These are phyloP conservation scores for Diaporthe caulivora DNA, from an alignment of 2,329 filamentous ascomycete genomes.

Conservation along the genomic window DNA sequence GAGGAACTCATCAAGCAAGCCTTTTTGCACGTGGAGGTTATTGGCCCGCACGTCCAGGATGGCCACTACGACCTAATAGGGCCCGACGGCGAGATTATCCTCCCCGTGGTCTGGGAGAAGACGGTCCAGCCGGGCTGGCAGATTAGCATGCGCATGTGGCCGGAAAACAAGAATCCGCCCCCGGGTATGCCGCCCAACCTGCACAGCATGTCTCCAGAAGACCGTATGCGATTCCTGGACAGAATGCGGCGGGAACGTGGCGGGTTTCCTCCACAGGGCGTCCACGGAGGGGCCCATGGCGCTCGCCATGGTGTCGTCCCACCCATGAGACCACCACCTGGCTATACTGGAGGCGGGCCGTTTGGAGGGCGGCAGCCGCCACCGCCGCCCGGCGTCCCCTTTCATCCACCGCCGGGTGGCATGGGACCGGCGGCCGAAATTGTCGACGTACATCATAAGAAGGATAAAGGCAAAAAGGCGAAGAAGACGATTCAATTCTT, in stretches of 20 bases:
- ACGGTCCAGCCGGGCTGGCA: constrained; percentile 83
- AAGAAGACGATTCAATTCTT: constrained; percentile 33
- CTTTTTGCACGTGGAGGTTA: constrained; percentile 81
- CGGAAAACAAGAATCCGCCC: constrained; percentile 59
- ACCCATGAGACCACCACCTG: constrained; percentile 12
- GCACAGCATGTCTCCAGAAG: constrained; percentile 33
- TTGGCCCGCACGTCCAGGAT: constrained; percentile 81
- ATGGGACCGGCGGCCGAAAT: constrained; percentile 39
- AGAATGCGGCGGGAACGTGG: background rate
- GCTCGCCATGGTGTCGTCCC: background rate
- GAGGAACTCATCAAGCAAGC: constrained; percentile 88
- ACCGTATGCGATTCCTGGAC: background rate
- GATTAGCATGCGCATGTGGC: constrained; percentile 71
- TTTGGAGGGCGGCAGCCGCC: constrained; percentile 19
- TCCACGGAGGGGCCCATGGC: background rate
- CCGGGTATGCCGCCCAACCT: constrained; percentile 32
- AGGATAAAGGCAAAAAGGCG: constrained; percentile 45
- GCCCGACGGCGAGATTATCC: constrained; percentile 84
- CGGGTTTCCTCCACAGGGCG: background rate
- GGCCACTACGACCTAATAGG: constrained; percentile 86
- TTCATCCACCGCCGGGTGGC: background rate
- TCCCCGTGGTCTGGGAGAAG: constrained; percentile 85
- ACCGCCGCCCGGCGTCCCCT: background rate
- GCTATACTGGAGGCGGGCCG: background rate
- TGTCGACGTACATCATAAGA: constrained; percentile 46